Base-by-base conservation (phyloP, 2,329 filamentous ascomycete genomes). In the Ophiocordyceps sinensis region DNA sequence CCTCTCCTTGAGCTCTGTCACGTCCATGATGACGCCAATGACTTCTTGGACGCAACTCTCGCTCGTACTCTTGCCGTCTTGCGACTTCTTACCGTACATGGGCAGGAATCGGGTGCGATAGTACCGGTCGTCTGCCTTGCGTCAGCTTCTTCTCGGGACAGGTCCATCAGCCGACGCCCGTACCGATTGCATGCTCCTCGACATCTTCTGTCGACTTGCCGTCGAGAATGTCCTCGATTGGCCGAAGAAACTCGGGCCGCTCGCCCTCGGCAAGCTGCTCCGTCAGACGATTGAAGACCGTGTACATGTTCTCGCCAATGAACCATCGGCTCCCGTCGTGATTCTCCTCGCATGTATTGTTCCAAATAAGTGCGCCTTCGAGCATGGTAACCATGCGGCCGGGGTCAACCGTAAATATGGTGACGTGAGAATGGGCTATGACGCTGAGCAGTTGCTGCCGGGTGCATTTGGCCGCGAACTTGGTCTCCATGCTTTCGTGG, bases 1-100 rank as follows among this genome's bases (percentile, higher is more conserved):
- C 41, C 77, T 70, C 43, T 73, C 65, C 47, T 79, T 79, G 26
- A 85, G 58, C 50, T 85, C 80, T 0, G 83, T 87, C 6, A 87
- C 75, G 51, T 88, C 82, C 72, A 86, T 82, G 37, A 81, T 79
- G n/a, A 87, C 75, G 2, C 81, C 82, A 43, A 86, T 84, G 2
- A 84, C 80, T 1, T 82, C 82, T 46, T 84, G 77, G 17, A 86
- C 68, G 39, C 65, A 71, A 3, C 63, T 58, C 13, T 73, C 66
- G 13, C 58, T 49, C 4, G 47, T 60, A 3, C 61, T 61, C 47
- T 67, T 67, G 13, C 68, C 64, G 13, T 74, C 73, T 28, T 65
- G 63, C 2, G 70, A 64, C 36, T 71, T 70, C 41, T 76, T 74
- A 13, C 68, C 71, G 19, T 75, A 58, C 30, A 85, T 67, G 1